Conservation (phyloP, 2,329 filamentous ascomycete genomes). For the Colletotrichum graminicola region DNA sequence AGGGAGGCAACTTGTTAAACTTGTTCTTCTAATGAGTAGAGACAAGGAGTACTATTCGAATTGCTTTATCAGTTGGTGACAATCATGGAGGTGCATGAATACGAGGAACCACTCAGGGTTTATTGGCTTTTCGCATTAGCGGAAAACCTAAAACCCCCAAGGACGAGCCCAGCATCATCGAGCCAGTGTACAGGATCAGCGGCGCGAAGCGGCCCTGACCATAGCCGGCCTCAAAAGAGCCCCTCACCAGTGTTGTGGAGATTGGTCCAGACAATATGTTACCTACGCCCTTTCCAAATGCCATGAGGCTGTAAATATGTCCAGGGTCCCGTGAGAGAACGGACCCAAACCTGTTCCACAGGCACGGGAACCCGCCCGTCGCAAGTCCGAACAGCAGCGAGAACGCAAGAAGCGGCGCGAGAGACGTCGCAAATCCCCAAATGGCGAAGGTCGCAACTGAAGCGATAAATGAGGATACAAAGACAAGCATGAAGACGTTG, state of each 20-base stretch:
- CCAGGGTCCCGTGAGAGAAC: slow-evolving; percentile 47
- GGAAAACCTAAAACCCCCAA: slow-evolving; percentile 1
- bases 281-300: slow-evolving; percentile 47
- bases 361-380: slow-evolving; percentile 54
- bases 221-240: neutral
- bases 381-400: slow-evolving; percentile 69
- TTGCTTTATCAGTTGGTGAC: neutral
- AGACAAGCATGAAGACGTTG: slow-evolving; percentile 58
- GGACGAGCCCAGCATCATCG: slow-evolving; percentile 34
- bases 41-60: neutral
- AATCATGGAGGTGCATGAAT: neutral
- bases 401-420: slow-evolving; percentile 62
- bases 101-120: neutral
- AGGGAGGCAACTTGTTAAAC: too few species aligned
- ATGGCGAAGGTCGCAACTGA: slow-evolving; percentile 62
- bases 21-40: neutral
- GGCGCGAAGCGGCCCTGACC: slow-evolving; percentile 23
- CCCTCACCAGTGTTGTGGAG: slow-evolving; percentile 41
- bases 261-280: slow-evolving; percentile 47
- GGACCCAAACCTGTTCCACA: slow-evolving; percentile 47
- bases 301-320: slow-evolving; percentile 47
- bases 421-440: slow-evolving; percentile 64
- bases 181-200: slow-evolving; percentile 27
- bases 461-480: slow-evolving; percentile 59
- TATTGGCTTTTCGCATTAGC: neutral